Base-by-base conservation (phyloP, 257 asterid genomes). In the Solanum tacnaense region DNA sequence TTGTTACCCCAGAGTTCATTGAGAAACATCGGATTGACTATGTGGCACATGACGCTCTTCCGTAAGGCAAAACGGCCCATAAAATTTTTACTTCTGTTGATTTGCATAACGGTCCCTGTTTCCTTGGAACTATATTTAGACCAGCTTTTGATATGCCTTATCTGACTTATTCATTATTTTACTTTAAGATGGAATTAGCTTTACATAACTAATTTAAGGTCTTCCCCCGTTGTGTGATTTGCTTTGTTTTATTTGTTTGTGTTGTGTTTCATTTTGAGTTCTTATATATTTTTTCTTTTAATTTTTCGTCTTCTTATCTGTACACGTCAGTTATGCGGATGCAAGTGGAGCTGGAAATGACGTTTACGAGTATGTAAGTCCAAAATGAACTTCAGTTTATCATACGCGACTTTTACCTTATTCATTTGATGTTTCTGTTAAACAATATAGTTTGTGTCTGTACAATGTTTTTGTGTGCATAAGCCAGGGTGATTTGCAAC, bases 1-100 rank as follows among this genome's bases (percentile, higher is more conserved):
- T 97, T 87, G 90, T 95, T 88, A 91, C 94, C 86, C 98, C 94
- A 87, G 99, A 96, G 90, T 97, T 96, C 92, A 92, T 96, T 90
- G 99, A 96, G 95, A 92, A 91, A 88, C 98, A 97, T 88, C 65
- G 82, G 36, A 97, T 97, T 72, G 99, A 94, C 91, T 97, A 89
- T 84, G 99, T 97, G 86, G 99, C 99, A 32, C 99, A 97, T 81
- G 99, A 97, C 88, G 89, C 99, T 89, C 98, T 97, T 88, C 99
- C 99, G 99, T 97, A 93, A 94, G 98, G 62, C 41, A 88, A 87
- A 84, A 74, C 9, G 88, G 60, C 87, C 86, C 90, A 38, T 52
- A 82, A 49, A 29, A 0, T 31, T 49, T 81, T 82, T 49, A 49
- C 21, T 82, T 82, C 71, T 82, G 12, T 82, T 82, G 38, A 62